Conservation (phyloP, 768 basidiomycete species). For the Cystobasidium onofrii region DNA sequence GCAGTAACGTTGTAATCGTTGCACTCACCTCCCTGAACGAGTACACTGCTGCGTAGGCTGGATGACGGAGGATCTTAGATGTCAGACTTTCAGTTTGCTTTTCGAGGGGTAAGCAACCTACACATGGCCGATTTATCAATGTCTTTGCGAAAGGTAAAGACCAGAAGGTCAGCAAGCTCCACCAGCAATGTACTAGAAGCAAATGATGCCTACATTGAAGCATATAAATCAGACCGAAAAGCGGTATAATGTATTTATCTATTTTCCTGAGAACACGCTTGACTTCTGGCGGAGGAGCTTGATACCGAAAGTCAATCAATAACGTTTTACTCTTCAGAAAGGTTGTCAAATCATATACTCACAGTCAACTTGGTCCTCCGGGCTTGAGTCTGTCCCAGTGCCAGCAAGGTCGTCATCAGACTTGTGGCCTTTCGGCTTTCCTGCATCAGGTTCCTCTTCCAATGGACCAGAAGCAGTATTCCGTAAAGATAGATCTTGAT, state of each 20-base stretch:
- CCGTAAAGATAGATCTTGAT: too few relatives aligned
- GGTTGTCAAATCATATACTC: too few relatives aligned
- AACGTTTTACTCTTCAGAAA: too few relatives aligned
- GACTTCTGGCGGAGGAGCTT: not conserved
- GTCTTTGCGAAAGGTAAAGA: not conserved
- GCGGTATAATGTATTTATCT: conserved; percentile 18
- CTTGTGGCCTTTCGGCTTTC: not conserved
- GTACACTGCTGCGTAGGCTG: conserved; percentile 30
- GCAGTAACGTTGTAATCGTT: not conserved
- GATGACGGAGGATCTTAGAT: not conserved
- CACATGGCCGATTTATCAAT: conserved; percentile 30
- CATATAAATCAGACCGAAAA: conserved; percentile 22
- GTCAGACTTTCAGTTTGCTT: not conserved
- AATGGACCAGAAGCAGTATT: too few relatives aligned
- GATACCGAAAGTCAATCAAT: not conserved
- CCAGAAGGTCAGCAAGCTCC: too few relatives aligned
- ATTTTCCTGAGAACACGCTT: conserved; percentile 15
- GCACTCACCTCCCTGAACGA: conserved; percentile 19
- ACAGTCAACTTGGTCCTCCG: not conserved
- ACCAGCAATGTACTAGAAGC: too few relatives aligned
- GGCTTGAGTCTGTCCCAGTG: not conserved
- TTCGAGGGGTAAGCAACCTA: not conserved
- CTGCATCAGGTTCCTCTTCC: not conserved
- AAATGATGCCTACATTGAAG: not conserved
- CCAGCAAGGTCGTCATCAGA: not conserved